A percentile compares a stretch with the other conserved stretches of the same genome.
These are phyloP conservation scores for Podospora sp. DNA, from an alignment of 495 filamentous ascomycete species.

Conservation along the genomic window DNA sequence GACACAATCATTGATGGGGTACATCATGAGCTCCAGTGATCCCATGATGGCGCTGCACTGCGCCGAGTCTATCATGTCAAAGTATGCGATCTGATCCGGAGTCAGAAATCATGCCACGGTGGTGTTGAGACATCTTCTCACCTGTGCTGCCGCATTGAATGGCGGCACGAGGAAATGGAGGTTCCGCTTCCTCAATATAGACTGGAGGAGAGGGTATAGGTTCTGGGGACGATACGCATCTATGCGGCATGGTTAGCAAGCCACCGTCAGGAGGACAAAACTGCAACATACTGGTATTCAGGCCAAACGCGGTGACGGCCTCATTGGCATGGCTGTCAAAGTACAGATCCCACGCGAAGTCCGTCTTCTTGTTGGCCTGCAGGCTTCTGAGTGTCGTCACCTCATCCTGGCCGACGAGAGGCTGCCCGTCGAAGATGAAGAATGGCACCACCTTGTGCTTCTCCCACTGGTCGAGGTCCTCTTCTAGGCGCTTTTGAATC, in stretches of 20 bases:
- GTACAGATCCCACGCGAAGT: slow-evolving; percentile 82
- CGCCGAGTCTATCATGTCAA: slow-evolving; percentile 67
- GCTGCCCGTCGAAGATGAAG: slow-evolving; percentile 89
- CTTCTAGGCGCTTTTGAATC: slow-evolving; percentile 67
- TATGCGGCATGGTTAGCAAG: slow-evolving; percentile 40
- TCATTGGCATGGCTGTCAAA: slow-evolving; percentile 74
- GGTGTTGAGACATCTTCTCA: slow-evolving; percentile 36
- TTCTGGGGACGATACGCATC: slow-evolving; percentile 60
- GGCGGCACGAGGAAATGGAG: slow-evolving; percentile 86
- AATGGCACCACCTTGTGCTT: slow-evolving; percentile 64
- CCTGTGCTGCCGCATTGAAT: slow-evolving; percentile 88
- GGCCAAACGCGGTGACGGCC: slow-evolving; percentile 79
- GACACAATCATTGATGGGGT: slow-evolving; percentile 74
- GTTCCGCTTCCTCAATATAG: slow-evolving; percentile 65
- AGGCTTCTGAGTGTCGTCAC: slow-evolving; percentile 47
- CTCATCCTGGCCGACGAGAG: slow-evolving; percentile 70
- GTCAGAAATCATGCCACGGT: slow-evolving; percentile 25
- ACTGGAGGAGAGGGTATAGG: slow-evolving; percentile 74
- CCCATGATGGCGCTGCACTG: slow-evolving; percentile 80
- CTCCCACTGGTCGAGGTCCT: slow-evolving; percentile 70
- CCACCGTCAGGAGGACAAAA: neutral
- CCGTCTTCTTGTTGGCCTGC: slow-evolving; percentile 53
- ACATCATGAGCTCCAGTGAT: slow-evolving; percentile 83
- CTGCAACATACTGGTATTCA: slow-evolving; percentile 64
- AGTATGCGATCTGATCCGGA: slow-evolving; percentile 70